These are phyloP conservation scores for Coniosporium apollinis DNA, from an alignment of 495 filamentous ascomycete species.

Conservation along the genomic window DNA sequence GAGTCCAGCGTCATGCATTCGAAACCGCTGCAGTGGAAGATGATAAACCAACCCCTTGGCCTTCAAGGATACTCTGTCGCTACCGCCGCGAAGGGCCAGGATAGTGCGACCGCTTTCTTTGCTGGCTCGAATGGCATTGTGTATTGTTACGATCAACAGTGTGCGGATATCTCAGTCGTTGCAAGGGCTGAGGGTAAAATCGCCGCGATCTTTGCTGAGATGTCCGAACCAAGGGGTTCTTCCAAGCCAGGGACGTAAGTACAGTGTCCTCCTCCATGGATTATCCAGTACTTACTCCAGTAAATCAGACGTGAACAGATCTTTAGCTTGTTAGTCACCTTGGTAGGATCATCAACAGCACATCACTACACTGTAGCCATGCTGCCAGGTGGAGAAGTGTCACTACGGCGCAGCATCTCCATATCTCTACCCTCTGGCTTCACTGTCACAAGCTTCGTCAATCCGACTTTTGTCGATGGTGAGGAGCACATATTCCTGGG, in stretches of 20 bases:
- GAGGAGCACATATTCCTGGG: conserved; percentile 45
- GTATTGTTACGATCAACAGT: conserved; percentile 27
- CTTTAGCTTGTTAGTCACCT: too few relatives aligned
- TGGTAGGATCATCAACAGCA: too few relatives aligned
- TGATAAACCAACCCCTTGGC: conserved; percentile 4
- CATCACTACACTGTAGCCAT: too few relatives aligned
- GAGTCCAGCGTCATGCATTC: too few relatives aligned
- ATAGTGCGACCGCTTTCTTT: conserved; percentile 32
- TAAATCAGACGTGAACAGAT: too few relatives aligned
- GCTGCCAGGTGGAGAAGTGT: too few relatives aligned
- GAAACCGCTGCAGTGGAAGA: background rate
- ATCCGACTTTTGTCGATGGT: conserved; percentile 19
- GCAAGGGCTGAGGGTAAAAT: conserved; percentile 28
- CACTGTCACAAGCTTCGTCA: conserved; percentile 23
- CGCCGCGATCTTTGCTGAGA: conserved; percentile 28
- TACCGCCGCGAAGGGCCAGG: conserved; percentile 14
- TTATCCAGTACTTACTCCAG: too few relatives aligned
- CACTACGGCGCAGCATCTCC: background rate
- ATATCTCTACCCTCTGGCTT: conserved; percentile 13
- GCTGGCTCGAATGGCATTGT: conserved; percentile 36
- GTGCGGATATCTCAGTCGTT: conserved; percentile 1
- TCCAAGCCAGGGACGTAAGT: too few relatives aligned
- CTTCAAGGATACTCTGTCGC: conserved; percentile 31
- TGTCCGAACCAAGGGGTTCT: too few relatives aligned
- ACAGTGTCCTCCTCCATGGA: too few relatives aligned